Percentiles rank a stretch among this genome's conserved stretches.
These are phyloP conservation scores for Fusarium citri DNA, from an alignment of 2,329 filamentous ascomycete genomes.

Conservation along the genomic window DNA sequence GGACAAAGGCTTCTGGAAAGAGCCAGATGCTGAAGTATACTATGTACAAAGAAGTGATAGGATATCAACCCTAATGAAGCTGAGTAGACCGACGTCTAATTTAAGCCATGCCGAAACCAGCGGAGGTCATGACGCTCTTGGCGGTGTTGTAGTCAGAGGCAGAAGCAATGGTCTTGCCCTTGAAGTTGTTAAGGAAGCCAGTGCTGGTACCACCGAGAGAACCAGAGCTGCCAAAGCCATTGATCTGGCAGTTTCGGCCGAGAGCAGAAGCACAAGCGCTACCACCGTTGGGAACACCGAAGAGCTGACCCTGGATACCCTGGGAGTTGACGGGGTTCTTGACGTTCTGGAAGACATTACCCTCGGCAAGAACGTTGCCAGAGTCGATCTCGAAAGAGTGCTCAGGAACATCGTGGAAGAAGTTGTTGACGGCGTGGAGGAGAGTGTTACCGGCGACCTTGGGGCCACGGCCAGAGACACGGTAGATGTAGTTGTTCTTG, in stretches of 20 bases:
- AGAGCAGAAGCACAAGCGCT: conserved; percentile 58
- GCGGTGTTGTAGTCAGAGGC: conserved; percentile 53
- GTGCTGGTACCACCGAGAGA: conserved; percentile 57
- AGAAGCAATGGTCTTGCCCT: conserved; percentile 63
- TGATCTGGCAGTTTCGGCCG: conserved; percentile 63
- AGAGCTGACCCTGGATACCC: conserved; percentile 49
- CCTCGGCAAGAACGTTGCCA: conserved; percentile 64
- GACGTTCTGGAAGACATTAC: conserved; percentile 69
- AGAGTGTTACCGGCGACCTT: conserved; percentile 68
- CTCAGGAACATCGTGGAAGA: conserved; percentile 65
- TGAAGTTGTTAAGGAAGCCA: conserved; percentile 62
- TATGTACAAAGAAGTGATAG: conserved; percentile 37
- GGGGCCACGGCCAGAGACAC: conserved; percentile 66
- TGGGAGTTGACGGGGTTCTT: conserved; percentile 53
- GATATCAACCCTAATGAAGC: not conserved
- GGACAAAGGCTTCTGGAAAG: conserved; percentile 13
- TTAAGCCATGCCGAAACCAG: conserved; percentile 61
- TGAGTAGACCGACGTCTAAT: conserved; percentile 37
- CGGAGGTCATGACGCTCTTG: conserved; percentile 53
- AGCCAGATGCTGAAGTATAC: conserved; percentile 11
- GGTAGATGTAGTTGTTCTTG: conserved; percentile 71
- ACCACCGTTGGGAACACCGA: conserved; percentile 48
- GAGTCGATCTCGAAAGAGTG: conserved; percentile 68
- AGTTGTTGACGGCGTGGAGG: conserved; percentile 72
- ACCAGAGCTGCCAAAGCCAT: conserved; percentile 59